Conservation (phyloP, 2,329 filamentous ascomycete genomes). For the Albifimbria verrucaria region DNA sequence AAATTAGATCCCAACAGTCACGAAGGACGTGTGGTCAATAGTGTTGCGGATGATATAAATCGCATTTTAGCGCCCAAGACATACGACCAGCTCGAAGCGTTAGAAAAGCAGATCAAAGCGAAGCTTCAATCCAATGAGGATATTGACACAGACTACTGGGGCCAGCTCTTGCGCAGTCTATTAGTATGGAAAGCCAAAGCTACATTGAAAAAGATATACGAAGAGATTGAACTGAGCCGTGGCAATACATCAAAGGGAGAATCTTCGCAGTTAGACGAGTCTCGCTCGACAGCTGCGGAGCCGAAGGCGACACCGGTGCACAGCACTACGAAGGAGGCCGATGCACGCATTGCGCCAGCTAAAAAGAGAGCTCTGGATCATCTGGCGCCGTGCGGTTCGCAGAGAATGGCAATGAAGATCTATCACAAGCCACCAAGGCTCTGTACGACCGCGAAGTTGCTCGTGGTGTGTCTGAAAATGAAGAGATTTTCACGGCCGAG, state of each 20-base stretch:
- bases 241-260: neutral
- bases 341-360: too few species aligned
- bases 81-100: conserved; percentile 76
- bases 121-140: conserved; percentile 88
- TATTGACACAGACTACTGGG: conserved; percentile 97
- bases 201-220: conserved; percentile 73
- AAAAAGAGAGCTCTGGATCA: too few species aligned
- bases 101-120: conserved; percentile 81
- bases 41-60: conserved; percentile 85
- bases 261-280: neutral
- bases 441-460: conserved; percentile 92
- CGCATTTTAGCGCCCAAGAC: conserved; percentile 81
- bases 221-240: conserved; percentile 54
- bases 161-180: conserved; percentile 81
- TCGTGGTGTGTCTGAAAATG: conserved; percentile 85
- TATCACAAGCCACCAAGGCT: conserved; percentile 81
- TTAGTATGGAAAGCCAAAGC: conserved; percentile 90
- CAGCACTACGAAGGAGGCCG: too few species aligned
- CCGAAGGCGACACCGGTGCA: neutral
- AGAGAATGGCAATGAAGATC: conserved; percentile 68
- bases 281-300: neutral
- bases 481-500: conserved; percentile 92
- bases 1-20: conserved; percentile 57
- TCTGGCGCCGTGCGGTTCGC: conserved; percentile 67
- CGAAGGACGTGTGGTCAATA: conserved; percentile 73